Base-by-base conservation (phyloP, 2,329 filamentous ascomycete species). In the Aspergillus quadricinctus region DNA sequence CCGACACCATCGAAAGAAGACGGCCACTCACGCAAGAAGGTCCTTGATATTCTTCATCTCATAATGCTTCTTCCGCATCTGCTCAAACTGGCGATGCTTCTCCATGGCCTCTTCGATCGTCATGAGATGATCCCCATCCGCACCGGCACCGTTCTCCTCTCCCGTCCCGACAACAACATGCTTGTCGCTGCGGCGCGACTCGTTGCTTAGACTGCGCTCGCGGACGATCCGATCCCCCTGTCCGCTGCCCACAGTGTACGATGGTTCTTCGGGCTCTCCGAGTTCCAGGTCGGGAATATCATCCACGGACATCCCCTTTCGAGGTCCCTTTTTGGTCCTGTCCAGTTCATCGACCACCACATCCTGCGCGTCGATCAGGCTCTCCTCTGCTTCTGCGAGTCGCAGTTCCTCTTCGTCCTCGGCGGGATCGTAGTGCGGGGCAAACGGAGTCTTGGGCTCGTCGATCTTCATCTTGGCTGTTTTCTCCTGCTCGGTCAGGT, bases 401-500 rank as follows among this genome's bases (percentile, higher is more conserved):
- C 57, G 60, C 61, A 69, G 70, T 68, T 94, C 90, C 35, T 88
- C 88, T 52, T 91, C 90, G 61, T 97, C 93, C 69, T 97, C 91
- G 45, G 86, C 74, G 4, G 92, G 92, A 69, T 97, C 90, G 75
- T 97, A 97, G 69, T 92, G 90, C 69, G 88, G 89, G 37, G 91
- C 94, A 72, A 93, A 99, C 4, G 94, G 94, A 7, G 94, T 99
- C 82, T 99, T 99, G 59, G 94, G 94, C 78, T 99, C 94, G 64
- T 92, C 90, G 63, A 99, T 99, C 81, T 97, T 99, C 94, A 99
- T 99, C 57, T 92, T 97, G 60, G 89, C 88, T 57, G 87, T 91
- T 75, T 90, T 92, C 76, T 97, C 91, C 75, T 97, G 93, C 78
- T 99, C 94, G 7, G 94, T 94, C 53, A 99, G 83, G 77, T 97